phyloP scores from a whole-genome alignment of 2,329 filamentous ascomycete genomes.

The Rhexocercosporidium sp. region DNA sequence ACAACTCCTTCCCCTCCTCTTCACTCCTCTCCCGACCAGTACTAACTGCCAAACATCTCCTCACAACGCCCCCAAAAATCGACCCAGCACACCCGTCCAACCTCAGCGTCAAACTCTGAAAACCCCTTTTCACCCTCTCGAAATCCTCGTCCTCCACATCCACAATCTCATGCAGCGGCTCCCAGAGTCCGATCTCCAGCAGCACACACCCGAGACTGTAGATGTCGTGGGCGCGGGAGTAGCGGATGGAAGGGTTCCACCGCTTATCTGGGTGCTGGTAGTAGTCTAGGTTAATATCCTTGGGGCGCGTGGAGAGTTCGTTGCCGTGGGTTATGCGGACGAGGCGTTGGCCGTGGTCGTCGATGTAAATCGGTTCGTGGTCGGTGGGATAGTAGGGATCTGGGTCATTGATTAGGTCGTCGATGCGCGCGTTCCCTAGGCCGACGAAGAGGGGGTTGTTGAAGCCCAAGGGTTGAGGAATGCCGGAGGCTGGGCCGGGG shows the following conservation, averaged over 20 bases:
- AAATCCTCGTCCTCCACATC: slow-evolving; percentile 33
- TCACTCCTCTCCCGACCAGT: slow-evolving; percentile 30
- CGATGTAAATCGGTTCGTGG: slow-evolving; percentile 33
- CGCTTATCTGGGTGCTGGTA: slow-evolving; percentile 38
- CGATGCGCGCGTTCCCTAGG: slow-evolving; percentile 46
- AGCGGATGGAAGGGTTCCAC: slow-evolving; percentile 34
- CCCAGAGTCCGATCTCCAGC: slow-evolving; percentile 57
- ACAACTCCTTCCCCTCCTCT: slow-evolving; percentile 27
- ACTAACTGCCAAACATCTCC: slow-evolving; percentile 33
- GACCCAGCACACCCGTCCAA: slow-evolving; percentile 36
- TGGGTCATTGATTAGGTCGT: slow-evolving; percentile 30
- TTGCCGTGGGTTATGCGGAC: slow-evolving; percentile 6
- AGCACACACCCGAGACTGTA: slow-evolving; percentile 56
- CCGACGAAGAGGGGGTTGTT: slow-evolving; percentile 46
- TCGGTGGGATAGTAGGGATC: slow-evolving; percentile 36
- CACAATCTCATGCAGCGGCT: slow-evolving; percentile 44
- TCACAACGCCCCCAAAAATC: slow-evolving; percentile 35
- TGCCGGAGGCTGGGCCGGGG: slow-evolving; percentile 44
- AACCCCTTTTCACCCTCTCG: slow-evolving; percentile 32
- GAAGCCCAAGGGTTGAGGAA: slow-evolving; percentile 35
- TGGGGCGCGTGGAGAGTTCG: slow-evolving; percentile 34
- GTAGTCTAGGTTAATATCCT: slow-evolving; percentile 38
- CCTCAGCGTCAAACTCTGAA: slow-evolving; percentile 32
- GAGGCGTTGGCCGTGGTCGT: slow-evolving; percentile 22
- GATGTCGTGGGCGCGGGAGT: slow-evolving; percentile 48